Base-by-base conservation (phyloP, 768 basidiomycete species). In the Tylopilus felleus region DNA sequence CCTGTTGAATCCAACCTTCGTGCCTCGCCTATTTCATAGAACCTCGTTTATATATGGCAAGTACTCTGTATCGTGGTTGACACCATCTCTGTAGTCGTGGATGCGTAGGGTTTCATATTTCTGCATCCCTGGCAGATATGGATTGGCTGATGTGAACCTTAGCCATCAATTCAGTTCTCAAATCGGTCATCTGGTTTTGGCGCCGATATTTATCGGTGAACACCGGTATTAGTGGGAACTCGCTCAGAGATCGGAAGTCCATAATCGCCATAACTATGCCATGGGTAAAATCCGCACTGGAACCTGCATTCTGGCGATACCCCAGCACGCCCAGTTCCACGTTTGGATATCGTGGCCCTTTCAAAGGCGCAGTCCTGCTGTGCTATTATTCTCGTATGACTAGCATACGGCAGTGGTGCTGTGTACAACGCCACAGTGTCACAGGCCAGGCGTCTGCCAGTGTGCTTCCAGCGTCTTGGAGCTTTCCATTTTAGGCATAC, bases 341-440 rank as follows among this genome's bases (percentile, higher is more conserved):
- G 31, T 48, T 33, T 42, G 38, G 49, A 21, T 33, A 7, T 35
- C 38, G 16, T 29, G 33, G 21, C 16, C 9, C n/a, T 29, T 42
- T 29, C n/a, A 28, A 38, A 50, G 53, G 51, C 53, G 33, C 62
- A 48, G 62, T 48, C 25, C 28, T 60, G 48, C 57, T 64, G 57
- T 64, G 56, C 51, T 16, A 10, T 48, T 33, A 2, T 33, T 5
- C 29, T 29, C 10, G 36, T 38, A 9, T 13, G 35, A 29, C 29
- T 16, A 8, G 17, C 17, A 21, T 48, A 51, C 51, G 52, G 59
- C 53, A 55, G 16, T 6, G 14, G 16, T 52, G 57, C 64, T 48
- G 55, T 63, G 59, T 27, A 27, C 40, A 31, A 43, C 49, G 61
- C 49, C 48, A 49, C 52, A 28, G 19, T 4, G 29, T 38, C 25